These are phyloP conservation scores for Epichloe sibirici DNA, from an alignment of 2,329 filamentous ascomycete genomes.

Conservation along the genomic window DNA sequence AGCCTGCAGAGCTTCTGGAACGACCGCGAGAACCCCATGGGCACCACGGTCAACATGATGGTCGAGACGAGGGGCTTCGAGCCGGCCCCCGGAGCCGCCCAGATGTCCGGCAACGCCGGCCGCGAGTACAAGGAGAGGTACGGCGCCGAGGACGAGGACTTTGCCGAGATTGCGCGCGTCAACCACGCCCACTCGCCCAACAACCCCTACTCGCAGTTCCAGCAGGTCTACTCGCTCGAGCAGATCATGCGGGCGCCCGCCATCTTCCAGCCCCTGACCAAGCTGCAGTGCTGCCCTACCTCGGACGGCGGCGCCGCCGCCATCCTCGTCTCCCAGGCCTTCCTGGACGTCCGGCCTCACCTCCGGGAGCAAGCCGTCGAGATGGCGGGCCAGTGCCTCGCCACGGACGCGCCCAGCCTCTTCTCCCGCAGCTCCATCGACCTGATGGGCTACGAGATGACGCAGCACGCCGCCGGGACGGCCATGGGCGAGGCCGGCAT, in stretches of 20 bases:
- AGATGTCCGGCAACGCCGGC: slow-evolving; percentile 93
- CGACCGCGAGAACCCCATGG: slow-evolving; percentile 70
- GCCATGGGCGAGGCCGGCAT: slow-evolving; percentile 67
- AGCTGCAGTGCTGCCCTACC: slow-evolving; percentile 97
- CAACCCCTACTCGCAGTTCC: slow-evolving; percentile 98
- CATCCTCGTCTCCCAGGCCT: slow-evolving; percentile 77
- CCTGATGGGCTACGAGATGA: slow-evolving; percentile 83
- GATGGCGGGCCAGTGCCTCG: slow-evolving; percentile 76
- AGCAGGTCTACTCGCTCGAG: slow-evolving; percentile 77
- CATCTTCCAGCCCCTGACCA: slow-evolving; percentile 81
- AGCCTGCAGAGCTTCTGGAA: slow-evolving; percentile 73
- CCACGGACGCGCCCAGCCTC: slow-evolving; percentile 70
- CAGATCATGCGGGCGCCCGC: slow-evolving; percentile 64
- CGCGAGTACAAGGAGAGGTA: slow-evolving; percentile 93
- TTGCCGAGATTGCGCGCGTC: slow-evolving; percentile 84
- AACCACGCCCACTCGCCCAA: slow-evolving; percentile 86
- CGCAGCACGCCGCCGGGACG: slow-evolving; percentile 50
- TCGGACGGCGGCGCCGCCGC: slow-evolving; percentile 86
- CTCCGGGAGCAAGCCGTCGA: slow-evolving; percentile 72
- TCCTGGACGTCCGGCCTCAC: slow-evolving; percentile 75
- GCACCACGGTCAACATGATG: slow-evolving; percentile 67
- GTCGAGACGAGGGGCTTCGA: slow-evolving; percentile 66
- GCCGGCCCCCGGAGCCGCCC: slow-evolving; percentile 74
- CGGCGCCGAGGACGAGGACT: slow-evolving; percentile 73
- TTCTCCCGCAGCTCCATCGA: slow-evolving; percentile 78